These are phyloP conservation scores for Solanum stenotomum DNA, from an alignment of 257 asterid genomes.

Conservation along the genomic window DNA sequence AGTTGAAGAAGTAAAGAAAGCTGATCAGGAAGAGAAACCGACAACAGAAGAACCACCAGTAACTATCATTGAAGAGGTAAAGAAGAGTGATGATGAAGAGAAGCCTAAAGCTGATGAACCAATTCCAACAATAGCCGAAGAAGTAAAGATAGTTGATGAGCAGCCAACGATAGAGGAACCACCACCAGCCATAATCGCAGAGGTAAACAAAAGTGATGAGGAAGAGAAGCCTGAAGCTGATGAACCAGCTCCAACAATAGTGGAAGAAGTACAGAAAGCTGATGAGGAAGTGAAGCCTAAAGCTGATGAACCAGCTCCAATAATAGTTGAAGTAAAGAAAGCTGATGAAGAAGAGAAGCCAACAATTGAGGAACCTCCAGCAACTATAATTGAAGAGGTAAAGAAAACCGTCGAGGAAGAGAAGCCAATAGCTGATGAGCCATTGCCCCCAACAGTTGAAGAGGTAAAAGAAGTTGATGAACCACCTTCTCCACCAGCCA, in stretches of 20 bases:
- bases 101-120: neutral
- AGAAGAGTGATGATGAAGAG: neutral
- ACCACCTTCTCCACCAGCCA: neutral
- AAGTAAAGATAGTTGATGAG: neutral
- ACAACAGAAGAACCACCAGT: neutral
- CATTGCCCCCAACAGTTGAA: neutral
- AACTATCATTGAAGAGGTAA: neutral
- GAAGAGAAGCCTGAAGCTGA: neutral
- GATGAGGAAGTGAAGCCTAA: neutral
- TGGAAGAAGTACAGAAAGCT: neutral
- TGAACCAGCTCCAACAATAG: neutral
- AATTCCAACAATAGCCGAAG: neutral
- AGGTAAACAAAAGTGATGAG: neutral
- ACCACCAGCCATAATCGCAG: neutral
- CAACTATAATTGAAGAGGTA: constrained; percentile 1
- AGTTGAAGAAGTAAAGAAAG: neutral
- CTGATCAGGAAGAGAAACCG: neutral
- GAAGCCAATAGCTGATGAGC: constrained; percentile 10
- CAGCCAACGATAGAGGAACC: neutral
- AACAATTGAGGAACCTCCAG: neutral
- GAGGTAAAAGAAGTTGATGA: constrained; percentile 4
- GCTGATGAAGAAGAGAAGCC: neutral
- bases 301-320: neutral
- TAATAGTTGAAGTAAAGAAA: neutral
- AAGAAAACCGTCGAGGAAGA: neutral